Percentiles rank a stretch among this genome's conserved stretches.
These are phyloP conservation scores for Cladosporium sp. DNA, from an alignment of 2,329 filamentous ascomycete species.

Conservation along the genomic window DNA sequence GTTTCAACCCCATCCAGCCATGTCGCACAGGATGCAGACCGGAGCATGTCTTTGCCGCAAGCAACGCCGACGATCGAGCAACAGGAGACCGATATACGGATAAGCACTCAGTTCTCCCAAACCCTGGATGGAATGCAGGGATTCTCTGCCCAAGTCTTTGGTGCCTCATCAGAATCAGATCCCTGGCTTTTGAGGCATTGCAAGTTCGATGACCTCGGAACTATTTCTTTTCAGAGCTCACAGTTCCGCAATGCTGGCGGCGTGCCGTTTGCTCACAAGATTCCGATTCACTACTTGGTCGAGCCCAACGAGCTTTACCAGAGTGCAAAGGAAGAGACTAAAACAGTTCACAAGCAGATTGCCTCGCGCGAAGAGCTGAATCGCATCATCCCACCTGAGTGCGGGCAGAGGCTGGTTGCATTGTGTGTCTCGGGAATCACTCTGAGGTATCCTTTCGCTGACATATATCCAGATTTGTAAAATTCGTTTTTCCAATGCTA, in stretches of 20 bases:
- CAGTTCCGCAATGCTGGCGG: conserved; percentile 10
- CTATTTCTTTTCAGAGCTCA: conserved; percentile 1
- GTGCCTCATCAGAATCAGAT: conserved; percentile 4
- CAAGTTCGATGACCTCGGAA: conserved; percentile 9
- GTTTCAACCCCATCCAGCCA: background rate
- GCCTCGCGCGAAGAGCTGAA: conserved; percentile 3
- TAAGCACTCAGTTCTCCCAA: conserved; percentile 9
- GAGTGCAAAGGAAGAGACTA: conserved; percentile 3
- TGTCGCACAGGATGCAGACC: background rate
- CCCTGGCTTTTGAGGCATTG: conserved; percentile 7
- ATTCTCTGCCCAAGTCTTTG: background rate
- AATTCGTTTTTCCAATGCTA: conserved; percentile 3
- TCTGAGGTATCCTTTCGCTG: background rate
- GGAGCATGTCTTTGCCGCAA: background rate
- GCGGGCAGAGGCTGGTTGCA: conserved; percentile 3
- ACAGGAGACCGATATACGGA: conserved; percentile 1
- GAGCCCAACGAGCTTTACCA: background rate
- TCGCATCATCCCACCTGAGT: background rate
- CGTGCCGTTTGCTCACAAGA: conserved; percentile 3
- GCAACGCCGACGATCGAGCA: background rate
- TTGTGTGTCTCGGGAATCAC: background rate
- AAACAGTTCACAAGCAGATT: conserved; percentile 1
- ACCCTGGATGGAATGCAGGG: conserved; percentile 6
- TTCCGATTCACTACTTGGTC: conserved; percentile 5
- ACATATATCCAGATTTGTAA: background rate